A percentile compares a stretch with the other conserved stretches of the same genome.
phyloP scores from a whole-genome alignment of 306 rosid species.

The Quercus dentata region DNA sequence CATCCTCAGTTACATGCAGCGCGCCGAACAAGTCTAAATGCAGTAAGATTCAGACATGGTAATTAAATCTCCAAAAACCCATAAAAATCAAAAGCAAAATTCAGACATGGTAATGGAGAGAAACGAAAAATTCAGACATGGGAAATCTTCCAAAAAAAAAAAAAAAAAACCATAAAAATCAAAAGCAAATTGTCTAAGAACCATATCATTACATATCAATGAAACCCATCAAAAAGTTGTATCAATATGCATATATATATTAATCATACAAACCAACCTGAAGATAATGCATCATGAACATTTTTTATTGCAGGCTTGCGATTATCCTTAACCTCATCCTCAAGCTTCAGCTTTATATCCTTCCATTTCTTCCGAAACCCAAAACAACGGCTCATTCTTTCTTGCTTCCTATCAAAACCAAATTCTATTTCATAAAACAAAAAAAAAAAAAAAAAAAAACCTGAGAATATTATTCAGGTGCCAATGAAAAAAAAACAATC shows the following conservation, averaged over 20 bases:
- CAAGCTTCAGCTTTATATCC: neutral
- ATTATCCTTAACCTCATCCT: neutral
- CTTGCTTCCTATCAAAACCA: constrained; percentile 1
- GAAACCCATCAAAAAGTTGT: neutral
- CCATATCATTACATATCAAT: neutral
- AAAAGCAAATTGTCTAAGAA: no score
- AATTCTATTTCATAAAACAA: neutral
- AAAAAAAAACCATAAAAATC: no score
- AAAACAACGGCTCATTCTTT: constrained; percentile 33
- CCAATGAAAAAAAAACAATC: neutral
- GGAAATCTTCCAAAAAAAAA: no score
- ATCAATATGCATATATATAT: neutral
- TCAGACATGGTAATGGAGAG: neutral
- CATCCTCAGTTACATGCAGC: no score
- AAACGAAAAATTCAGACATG: no score
- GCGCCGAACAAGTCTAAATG: no score
- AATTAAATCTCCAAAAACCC: neutral
- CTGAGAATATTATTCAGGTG: neutral
- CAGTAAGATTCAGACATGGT: no score
- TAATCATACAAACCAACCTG: neutral
- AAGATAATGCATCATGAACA: neutral
- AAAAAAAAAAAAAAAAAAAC: no score
- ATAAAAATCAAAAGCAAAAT: neutral
- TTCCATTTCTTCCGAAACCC: neutral
- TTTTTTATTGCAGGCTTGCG: neutral